These are phyloP conservation scores for Ulmus americana DNA, from an alignment of 331 rosid genomes.

Conservation along the genomic window DNA sequence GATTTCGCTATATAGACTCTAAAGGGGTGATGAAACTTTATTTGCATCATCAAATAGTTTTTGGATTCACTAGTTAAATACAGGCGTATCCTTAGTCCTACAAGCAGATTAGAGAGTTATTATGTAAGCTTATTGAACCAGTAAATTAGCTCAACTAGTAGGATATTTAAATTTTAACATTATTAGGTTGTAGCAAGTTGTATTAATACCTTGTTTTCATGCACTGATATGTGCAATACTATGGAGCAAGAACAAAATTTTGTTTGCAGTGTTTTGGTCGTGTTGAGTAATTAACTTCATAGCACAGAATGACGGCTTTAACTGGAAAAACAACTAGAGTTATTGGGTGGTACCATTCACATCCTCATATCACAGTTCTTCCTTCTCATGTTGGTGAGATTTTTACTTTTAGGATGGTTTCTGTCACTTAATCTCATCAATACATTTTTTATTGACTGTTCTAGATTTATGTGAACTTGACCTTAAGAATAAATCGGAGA, in stretches of 20 bases:
- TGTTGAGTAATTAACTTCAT: slow-evolving; percentile 48
- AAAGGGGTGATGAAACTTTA: not conserved
- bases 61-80: not conserved
- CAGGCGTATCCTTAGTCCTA: not conserved
- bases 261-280: not conserved
- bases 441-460: not conserved
- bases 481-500: not conserved
- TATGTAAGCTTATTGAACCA: not conserved
- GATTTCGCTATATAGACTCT: not conserved
- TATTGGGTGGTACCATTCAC: slow-evolving; percentile 99
- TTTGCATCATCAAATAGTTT: not conserved
- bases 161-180: not conserved
- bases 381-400: slow-evolving; percentile 94
- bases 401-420: slow-evolving; percentile 1
- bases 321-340: slow-evolving; percentile 87
- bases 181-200: not conserved
- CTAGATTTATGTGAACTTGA: not conserved
- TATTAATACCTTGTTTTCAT: no score
- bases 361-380: slow-evolving; percentile 96
- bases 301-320: slow-evolving; percentile 58
- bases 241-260: no score
- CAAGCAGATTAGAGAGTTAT: not conserved
- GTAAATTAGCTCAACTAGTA: not conserved
- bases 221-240: no score
- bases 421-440: not conserved